phyloP scores from a whole-genome alignment of 345 rosid species.

The Salix caprea region DNA sequence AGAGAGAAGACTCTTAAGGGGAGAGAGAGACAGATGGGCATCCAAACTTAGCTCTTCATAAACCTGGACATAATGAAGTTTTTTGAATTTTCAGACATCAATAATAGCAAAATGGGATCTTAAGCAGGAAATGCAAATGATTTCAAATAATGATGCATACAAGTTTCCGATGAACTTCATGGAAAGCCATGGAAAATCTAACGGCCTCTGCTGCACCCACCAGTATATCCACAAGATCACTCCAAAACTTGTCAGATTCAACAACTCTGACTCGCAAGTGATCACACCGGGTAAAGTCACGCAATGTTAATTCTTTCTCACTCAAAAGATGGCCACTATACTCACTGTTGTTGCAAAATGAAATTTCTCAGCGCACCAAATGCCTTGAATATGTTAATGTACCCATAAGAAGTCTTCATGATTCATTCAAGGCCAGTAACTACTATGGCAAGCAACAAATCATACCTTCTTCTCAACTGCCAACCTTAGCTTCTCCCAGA shows the following conservation, averaged over 20 bases:
- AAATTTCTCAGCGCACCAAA: neutral
- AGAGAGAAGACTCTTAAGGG: no score
- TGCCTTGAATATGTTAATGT: neutral
- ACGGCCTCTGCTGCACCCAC: no score
- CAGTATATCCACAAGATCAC: no score
- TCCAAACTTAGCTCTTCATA: constrained; percentile 57
- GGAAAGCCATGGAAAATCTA: no score
- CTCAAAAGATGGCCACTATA: neutral
- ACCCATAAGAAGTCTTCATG: neutral
- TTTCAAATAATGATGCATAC: no score
- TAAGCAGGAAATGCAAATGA: no score
- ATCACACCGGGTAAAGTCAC: neutral
- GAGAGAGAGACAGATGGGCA: no score
- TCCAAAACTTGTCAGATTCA: no score
- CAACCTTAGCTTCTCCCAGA: constrained; percentile 73
- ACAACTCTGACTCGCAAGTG: no score
- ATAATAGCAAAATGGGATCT: neutral
- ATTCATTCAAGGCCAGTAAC: neutral
- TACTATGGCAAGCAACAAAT: neutral
- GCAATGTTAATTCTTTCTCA: neutral
- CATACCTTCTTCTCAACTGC: constrained; percentile 67
- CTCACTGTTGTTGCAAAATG: neutral
- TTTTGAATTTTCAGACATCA: neutral
- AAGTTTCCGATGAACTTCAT: no score
- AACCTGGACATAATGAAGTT: constrained; percentile 41